A percentile compares a stretch with the other conserved stretches of the same genome.
Evolutionary conservation across 1,139 yeast genomes (phyloP).

Genomic region (Pichia sp.): DNA sequence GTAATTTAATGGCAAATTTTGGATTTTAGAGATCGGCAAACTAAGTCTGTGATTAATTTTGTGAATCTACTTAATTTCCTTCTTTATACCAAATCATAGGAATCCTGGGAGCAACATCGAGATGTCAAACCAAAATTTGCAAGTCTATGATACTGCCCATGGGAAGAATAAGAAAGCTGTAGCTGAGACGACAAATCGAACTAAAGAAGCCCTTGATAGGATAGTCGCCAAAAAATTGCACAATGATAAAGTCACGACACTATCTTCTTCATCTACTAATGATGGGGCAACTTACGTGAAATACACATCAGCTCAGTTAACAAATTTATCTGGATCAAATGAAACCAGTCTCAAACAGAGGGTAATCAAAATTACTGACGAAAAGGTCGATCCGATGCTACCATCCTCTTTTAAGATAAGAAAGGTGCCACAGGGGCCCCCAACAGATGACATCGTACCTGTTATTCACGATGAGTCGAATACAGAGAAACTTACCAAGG

Average conservation of each 20-base stretch:
- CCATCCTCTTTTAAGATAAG: conserved; percentile 69
- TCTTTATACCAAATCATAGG: too few relatives aligned
- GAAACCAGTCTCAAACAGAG: conserved; percentile 29
- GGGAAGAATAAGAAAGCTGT: not conserved
- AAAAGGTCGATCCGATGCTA: conserved; percentile 74
- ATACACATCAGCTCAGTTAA: conserved; percentile 40
- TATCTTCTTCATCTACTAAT: conserved; percentile 7
- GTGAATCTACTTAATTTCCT: too few relatives aligned
- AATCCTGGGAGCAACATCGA: too few relatives aligned
- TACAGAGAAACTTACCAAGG: conserved; percentile 50
- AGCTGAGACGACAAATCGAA: conserved; percentile 21
- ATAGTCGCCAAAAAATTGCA: conserved; percentile 35
- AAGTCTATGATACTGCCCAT: conserved; percentile 1
- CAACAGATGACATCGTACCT: conserved; percentile 50
- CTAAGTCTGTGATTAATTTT: too few relatives aligned
- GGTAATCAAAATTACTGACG: conserved; percentile 49
- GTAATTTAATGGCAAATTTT: too few relatives aligned
- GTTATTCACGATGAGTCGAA: conserved; percentile 26
- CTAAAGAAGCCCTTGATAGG: conserved; percentile 41
- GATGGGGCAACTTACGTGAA: conserved; percentile 35
- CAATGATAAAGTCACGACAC: conserved; percentile 24
- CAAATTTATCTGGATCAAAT: conserved; percentile 21
- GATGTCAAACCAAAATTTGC: conserved; percentile 5
- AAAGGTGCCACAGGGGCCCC: conserved; percentile 64
- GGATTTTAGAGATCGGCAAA: too few relatives aligned